Evolutionary conservation across 345 rosid genomes (phyloP).

Genomic region (Mallotus nudiflorus): DNA sequence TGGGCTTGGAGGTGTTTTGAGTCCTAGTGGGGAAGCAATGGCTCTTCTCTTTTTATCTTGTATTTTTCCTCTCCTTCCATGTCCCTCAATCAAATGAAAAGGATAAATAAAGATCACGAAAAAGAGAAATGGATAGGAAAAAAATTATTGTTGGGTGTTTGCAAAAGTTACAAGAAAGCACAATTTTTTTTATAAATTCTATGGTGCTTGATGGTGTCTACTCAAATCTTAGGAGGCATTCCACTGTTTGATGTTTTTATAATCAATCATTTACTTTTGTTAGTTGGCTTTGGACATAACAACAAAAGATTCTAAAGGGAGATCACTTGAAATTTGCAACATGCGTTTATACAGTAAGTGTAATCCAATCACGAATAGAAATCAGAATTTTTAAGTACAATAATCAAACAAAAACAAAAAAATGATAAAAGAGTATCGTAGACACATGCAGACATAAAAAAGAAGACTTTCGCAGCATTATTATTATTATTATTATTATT

Average conservation of each 20-base stretch:
- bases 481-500: no score
- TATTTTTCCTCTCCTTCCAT: background rate
- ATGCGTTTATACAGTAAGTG: background rate
- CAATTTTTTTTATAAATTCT: background rate
- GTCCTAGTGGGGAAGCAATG: background rate
- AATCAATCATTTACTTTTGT: background rate
- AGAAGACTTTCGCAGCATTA: background rate
- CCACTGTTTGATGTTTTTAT: conserved; percentile 4
- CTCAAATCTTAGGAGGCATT: background rate
- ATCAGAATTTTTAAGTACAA: background rate
- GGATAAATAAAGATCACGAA: background rate
- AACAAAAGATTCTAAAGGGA: background rate
- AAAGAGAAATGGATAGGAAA: background rate
- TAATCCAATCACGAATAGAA: background rate
- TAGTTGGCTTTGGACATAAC: no score
- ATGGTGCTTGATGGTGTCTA: background rate
- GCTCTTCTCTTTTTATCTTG: background rate
- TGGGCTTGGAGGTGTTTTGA: no score
- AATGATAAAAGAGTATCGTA: no score
- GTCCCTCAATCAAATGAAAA: background rate
- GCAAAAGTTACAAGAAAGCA: background rate
- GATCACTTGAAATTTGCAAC: background rate
- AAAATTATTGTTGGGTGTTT: background rate
- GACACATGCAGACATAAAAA: background rate
- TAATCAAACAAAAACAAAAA: background rate